Base-by-base conservation (phyloP, 495 filamentous ascomycete species). In the Xylona heveae region DNA sequence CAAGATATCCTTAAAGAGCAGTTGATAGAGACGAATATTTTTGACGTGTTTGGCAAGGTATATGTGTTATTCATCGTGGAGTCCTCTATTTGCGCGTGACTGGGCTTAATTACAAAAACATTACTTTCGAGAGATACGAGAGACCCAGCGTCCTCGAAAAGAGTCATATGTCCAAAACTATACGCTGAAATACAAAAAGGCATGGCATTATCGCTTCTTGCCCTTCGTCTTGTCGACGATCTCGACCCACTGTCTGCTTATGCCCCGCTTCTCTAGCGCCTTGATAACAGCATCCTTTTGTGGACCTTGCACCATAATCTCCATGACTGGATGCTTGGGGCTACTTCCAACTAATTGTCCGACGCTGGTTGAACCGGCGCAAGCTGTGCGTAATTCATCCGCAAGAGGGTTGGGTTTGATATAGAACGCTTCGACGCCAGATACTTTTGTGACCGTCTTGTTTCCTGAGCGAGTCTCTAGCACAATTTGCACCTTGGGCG, bases 201-300 rank as follows among this genome's bases (percentile, higher is more conserved):
- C n/a, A n/a, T n/a, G n/a, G n/a, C n/a, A n/a, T 54, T n/a, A n/a
- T n/a, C n/a, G n/a, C 47, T 74, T 74, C 54, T 75, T 77, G 43
- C 66, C 66, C 52, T 75, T 74, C 6, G 69, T 75, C 52, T 74
- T 78, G 53, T 79, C 74, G 38, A 66, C 47, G 19, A 77, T 54
- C 36, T 71, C 64, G 15, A 77, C 56, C 67, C 68, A 73, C 34
- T 61, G 56, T 29, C 48, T 50, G 30, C 48, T 52, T 23, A 80
- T 44, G 1, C 74, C 74, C 28, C 71, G 59, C 43, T 58, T 62
- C 31, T 61, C 57, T 41, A 80, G 49, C 20, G 68, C 73, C 42
- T 56, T 64, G 20, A 69, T 51, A 22, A 79, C 55, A 3, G 56
- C 64, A 35, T 65, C 59, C 24, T 60, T 58, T 52, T 78, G 72